phyloP scores from a whole-genome alignment of 2,329 filamentous ascomycete species.

The Aspergillus piperis region DNA sequence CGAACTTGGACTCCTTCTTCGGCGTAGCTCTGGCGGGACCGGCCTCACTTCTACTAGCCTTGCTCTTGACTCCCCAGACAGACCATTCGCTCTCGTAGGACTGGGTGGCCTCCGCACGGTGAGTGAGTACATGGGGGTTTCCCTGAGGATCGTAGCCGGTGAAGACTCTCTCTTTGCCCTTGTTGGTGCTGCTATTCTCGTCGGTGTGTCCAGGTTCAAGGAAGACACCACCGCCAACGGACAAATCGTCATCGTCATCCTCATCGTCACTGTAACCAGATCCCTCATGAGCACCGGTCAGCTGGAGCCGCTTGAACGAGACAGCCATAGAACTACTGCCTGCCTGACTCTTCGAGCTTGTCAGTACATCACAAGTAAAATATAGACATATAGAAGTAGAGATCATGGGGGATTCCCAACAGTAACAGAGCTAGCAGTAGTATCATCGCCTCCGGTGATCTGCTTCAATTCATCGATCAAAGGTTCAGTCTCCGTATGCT shows the following conservation, averaged over 20 bases:
- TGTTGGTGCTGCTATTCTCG: conserved; percentile 6
- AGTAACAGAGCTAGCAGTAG: conserved; percentile 10
- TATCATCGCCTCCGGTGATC: conserved; percentile 21
- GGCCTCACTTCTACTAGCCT: not conserved
- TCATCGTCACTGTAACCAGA: not conserved
- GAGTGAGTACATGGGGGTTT: conserved; percentile 17
- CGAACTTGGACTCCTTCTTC: conserved; percentile 24
- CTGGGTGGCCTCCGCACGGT: conserved; percentile 1
- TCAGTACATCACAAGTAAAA: not conserved
- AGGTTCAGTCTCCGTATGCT: conserved; percentile 34
- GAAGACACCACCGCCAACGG: conserved; percentile 23
- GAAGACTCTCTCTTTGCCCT: conserved; percentile 13
- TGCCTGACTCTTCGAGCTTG: conserved; percentile 18
- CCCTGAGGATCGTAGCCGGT: conserved; percentile 26
- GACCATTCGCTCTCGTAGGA: conserved; percentile 18
- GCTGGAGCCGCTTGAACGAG: conserved; percentile 7
- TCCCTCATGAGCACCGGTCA: not conserved
- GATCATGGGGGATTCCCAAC: conserved; percentile 7
- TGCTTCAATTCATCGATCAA: conserved; percentile 35
- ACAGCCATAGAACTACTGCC: conserved; percentile 11
- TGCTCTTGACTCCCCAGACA: conserved; percentile 16
- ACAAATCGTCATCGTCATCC: conserved; percentile 20
- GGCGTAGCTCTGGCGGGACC: not conserved
- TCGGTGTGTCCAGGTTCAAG: conserved; percentile 16
- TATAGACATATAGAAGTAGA: not conserved